Conservation (phyloP, 768 basidiomycete genomes). For the Podaxis rugospora region DNA sequence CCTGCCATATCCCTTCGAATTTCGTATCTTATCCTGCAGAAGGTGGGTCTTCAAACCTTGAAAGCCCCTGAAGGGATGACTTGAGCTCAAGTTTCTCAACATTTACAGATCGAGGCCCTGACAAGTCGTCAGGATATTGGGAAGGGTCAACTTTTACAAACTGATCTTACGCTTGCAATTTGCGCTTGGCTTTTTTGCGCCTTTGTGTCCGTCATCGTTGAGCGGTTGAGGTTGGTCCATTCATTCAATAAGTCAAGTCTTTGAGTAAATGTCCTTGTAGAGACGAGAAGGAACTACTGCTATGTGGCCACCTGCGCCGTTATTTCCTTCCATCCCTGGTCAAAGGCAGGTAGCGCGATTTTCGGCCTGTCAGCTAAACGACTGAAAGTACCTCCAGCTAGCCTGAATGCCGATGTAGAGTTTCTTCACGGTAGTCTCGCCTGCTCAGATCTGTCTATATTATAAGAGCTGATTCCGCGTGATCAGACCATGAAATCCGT, state of each 20-base stretch:
- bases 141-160: neutral
- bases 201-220: conserved; percentile 18
- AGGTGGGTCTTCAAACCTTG: conserved; percentile 19
- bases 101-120: too few relatives aligned
- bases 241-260: neutral
- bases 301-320: conserved; percentile 28
- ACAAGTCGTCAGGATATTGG: neutral
- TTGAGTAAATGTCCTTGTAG: neutral
- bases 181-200: conserved; percentile 23
- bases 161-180: conserved; percentile 14
- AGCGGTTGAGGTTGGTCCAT: conserved; percentile 14
- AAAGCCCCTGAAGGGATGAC: neutral
- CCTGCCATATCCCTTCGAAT: conserved; percentile 31
- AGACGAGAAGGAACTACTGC: conserved; percentile 16
- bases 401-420: conserved; percentile 17
- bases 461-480: neutral
- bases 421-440: conserved; percentile 12
- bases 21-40: conserved; percentile 23
- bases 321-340: conserved; percentile 36
- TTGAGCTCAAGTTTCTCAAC: neutral
- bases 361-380: neutral
- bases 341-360: conserved; percentile 21
- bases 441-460: neutral
- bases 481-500: neutral
- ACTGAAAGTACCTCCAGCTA: conserved; percentile 17